phyloP scores from a whole-genome alignment of 169 alveolate species.

The Pseudocohnilembus persalinus region DNA sequence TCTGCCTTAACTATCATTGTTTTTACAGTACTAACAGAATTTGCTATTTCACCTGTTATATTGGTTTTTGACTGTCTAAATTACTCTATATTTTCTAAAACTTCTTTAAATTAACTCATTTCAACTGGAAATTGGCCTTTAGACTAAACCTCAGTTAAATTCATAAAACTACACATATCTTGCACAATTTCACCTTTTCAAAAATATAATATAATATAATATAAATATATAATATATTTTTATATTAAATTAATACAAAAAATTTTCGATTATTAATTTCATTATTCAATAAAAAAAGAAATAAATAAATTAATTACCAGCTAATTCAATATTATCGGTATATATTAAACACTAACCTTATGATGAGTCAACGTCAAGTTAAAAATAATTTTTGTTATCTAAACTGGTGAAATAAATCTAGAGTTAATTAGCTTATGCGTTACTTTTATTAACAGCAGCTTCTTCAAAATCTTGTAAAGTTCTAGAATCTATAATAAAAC shows the following conservation, averaged over 20 bases:
- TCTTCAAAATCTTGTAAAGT: constrained; percentile 12
- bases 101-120: constrained; percentile 37
- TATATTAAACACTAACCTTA: constrained; percentile 27
- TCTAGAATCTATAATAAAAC: constrained; percentile 28
- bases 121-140: constrained; percentile 49
- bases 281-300: background rate
- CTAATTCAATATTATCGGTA: constrained; percentile 52
- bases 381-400: constrained; percentile 20
- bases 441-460: constrained; percentile 1
- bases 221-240: too few species aligned
- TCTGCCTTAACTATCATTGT: constrained; percentile 62
- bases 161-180: constrained; percentile 45
- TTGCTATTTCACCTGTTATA: constrained; percentile 64
- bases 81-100: constrained; percentile 42
- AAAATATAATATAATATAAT: too few species aligned
- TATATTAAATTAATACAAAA: too few species aligned
- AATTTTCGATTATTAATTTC: too few species aligned
- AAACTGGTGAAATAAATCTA: background rate
- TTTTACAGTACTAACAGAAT: constrained; percentile 52
- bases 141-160: constrained; percentile 46
- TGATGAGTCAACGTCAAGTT: constrained; percentile 11
- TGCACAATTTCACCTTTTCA: constrained; percentile 47
- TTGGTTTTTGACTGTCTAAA: constrained; percentile 43
- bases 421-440: background rate
- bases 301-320: constrained; percentile 10